phyloP scores from a whole-genome alignment of 495 filamentous ascomycete genomes.

The Cairneyella variabilis region DNA sequence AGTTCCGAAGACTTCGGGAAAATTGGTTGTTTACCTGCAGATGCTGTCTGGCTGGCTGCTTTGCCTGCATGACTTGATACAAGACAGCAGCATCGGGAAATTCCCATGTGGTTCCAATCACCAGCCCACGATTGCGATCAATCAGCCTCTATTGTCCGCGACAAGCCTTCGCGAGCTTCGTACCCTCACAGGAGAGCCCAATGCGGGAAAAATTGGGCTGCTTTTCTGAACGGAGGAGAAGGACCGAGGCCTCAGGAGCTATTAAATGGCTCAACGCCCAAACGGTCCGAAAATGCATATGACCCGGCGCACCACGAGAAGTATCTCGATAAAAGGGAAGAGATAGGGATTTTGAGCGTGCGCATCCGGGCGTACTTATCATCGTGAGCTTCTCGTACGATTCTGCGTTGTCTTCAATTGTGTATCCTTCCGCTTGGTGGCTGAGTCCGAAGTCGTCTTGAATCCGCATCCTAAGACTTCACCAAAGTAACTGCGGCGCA shows the following conservation, averaged over 20 bases:
- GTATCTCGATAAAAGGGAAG: neutral
- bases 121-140: neutral
- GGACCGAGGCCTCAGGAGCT: neutral
- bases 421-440: neutral
- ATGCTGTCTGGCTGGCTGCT: neutral
- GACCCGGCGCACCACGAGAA: neutral
- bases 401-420: neutral
- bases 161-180: no score
- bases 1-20: neutral
- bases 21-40: neutral
- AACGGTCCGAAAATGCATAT: neutral
- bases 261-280: neutral
- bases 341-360: neutral
- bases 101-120: neutral
- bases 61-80: neutral
- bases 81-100: neutral
- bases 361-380: neutral
- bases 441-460: neutral
- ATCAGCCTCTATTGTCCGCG: neutral
- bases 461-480: no score
- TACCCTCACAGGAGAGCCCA: neutral
- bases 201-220: no score
- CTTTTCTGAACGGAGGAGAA: neutral
- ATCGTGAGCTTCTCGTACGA: neutral
- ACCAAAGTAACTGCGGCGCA: no score